Evolutionary conservation across 352 stramenopile genomes (phyloP), one percentile per base, ranked within the genome.

Genomic region (Pythium pectinolyticum): DNA sequence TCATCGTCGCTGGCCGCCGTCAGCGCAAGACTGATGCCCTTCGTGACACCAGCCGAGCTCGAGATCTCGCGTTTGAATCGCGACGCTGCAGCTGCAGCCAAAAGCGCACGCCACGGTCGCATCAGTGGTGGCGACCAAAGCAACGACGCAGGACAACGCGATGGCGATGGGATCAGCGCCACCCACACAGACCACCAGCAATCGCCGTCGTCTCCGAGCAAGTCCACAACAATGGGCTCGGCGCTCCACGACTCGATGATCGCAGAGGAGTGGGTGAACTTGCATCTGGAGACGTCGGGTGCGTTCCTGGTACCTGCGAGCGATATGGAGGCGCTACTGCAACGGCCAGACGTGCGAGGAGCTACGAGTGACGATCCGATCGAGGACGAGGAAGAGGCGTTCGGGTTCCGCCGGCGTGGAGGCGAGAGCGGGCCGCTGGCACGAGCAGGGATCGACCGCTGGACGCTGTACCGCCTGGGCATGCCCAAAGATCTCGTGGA

Each of bases 401-500:
- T 86, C 56, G 55, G 67, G 6, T 88, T 86, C 39, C 56, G 37
- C 28, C 78, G 78, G 2, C 84, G 78, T 40, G 65, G 62, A 12
- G 58, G 69, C 2, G 61, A 77, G 12, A 69, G 53, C 17, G 72
- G 77, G 0, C 77, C 84, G 3, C 64, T 94, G 7, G 70, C 67
- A 17, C 74, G 80, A 2, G 84, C 83, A 14, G 84, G 84, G 0
- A 90, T 94, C 57, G 84, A 94, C 66, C 78, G 83, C 5, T 72
- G 58, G 37, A 90, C 84, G 11, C 57, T 94, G 5, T 88, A 92
- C 59, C 78, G 70, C 5, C 73, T 94, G 8, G 83, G 83, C 0
- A 89, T 94, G 81, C 82, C 84, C 0, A 89, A 88, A 52, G 76
- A 86, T 14, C 69, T 94, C 15, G 84, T 94, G 6, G 82, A 92